Conservation (phyloP, 2,329 filamentous ascomycete genomes). For the Sarocladium strictum region DNA sequence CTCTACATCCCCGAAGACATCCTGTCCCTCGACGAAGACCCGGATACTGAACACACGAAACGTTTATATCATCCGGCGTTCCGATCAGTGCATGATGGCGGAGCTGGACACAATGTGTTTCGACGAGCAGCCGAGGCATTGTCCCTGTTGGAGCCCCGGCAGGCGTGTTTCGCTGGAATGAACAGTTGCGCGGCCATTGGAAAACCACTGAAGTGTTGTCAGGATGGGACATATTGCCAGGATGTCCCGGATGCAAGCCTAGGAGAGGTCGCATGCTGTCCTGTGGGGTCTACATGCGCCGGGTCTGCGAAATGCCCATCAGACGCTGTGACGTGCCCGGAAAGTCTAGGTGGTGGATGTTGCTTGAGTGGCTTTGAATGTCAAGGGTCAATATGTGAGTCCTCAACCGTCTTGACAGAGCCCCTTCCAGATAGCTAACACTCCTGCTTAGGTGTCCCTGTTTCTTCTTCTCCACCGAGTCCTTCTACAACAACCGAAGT, state of each 20-base stretch:
- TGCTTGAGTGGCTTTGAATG: conserved; percentile 69
- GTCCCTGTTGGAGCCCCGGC: conserved; percentile 46
- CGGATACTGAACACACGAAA: conserved; percentile 14
- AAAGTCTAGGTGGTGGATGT: conserved; percentile 64
- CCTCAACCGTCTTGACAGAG: neutral
- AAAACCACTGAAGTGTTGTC: conserved; percentile 67
- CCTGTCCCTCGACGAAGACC: conserved; percentile 22
- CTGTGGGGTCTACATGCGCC: conserved; percentile 55
- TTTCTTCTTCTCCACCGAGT: conserved; percentile 20
- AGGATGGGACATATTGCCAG: conserved; percentile 59
- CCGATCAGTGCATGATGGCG: conserved; percentile 36
- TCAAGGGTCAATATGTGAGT: conserved; percentile 63
- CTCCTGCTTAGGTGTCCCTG: conserved; percentile 23
- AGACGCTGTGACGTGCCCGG: conserved; percentile 59
- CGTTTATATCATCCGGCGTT: conserved; percentile 30
- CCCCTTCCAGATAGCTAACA: neutral
- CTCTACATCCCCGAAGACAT: conserved; percentile 22
- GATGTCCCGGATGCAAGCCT: conserved; percentile 54
- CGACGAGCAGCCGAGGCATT: conserved; percentile 41
- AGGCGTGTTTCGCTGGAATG: conserved; percentile 64
- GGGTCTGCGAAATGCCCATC: conserved; percentile 60
- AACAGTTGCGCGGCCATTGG: conserved; percentile 58
- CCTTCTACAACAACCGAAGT: conserved; percentile 13
- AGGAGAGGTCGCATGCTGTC: conserved; percentile 71
- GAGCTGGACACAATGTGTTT: conserved; percentile 22